Base-by-base conservation (phyloP, 306 rosid species). In the Potentilla sterilis region DNA sequence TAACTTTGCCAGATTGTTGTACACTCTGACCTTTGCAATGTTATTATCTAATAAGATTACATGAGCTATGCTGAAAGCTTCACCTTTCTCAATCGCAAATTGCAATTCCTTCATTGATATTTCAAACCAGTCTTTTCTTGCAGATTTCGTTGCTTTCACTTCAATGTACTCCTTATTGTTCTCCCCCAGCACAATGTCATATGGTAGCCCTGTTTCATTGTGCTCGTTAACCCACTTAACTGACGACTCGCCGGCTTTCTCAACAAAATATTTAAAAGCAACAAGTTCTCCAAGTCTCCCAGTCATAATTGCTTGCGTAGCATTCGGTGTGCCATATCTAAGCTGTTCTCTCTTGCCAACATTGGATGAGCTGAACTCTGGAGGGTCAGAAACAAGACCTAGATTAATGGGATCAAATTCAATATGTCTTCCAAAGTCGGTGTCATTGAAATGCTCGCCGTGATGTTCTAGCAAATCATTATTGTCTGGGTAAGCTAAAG, bases 61-160 rank as follows among this genome's bases (percentile, higher is more conserved):
- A 73, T 84, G 95, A 1, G 93, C 97, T 69, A 95, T 74, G 79
- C 93, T 92, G 87, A 81, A 95, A 44, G 91, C 90, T 42, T 88
- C 86, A 0, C 97, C 89, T 81, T 83, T 89, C 7, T 92, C 92
- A 4, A 81, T 48, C 1, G 97, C 97, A 78, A 86, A 90, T 81
- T 90, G 88, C 99, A 96, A 90, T 75, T 95, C 99, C 59, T 83
- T 90, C 32, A 28, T 12, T 18, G 99, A 78, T 82, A 95, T 90
- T 69, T 78, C 70, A 46, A 92, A 91, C 99, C 99, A 95, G 82
- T 95, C 97, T 77, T 95, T 92, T 76, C 77, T 86, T 22, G 77
- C 81, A 65, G 92, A 90, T 78, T 85, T 84, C 7, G 97, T 92
- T 61, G 99, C 83, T 81, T 95, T 95, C 66, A 95, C 99, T 90